Conservation (phyloP, 2,329 filamentous ascomycete species). For the Neofusicoccum umdonicola region DNA sequence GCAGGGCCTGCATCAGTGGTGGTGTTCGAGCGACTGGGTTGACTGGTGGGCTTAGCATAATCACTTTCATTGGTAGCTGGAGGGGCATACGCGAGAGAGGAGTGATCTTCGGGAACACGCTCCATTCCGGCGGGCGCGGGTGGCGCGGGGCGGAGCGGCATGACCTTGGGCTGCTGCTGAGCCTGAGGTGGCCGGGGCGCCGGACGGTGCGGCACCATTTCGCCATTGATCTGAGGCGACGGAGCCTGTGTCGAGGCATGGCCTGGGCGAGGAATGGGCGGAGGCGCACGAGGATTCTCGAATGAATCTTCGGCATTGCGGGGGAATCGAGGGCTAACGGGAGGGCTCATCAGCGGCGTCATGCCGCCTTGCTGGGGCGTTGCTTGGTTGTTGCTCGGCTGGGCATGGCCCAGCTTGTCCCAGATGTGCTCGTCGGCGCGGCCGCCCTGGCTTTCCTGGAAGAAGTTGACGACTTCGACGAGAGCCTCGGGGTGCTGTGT, state of each 20-base stretch:
- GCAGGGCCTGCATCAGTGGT: slow-evolving; percentile 35
- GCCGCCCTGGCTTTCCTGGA: slow-evolving; percentile 86
- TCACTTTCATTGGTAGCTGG: slow-evolving; percentile 23
- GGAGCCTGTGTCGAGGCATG: slow-evolving; percentile 46
- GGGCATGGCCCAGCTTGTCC: slow-evolving; percentile 93
- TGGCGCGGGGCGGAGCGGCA: slow-evolving; percentile 57
- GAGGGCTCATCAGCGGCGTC: slow-evolving; percentile 67
- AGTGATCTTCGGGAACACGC: slow-evolving; percentile 33
- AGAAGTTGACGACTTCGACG: slow-evolving; percentile 93
- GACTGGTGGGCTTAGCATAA: slow-evolving; percentile 32
- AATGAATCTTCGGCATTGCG: slow-evolving; percentile 84
- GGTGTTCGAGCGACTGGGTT: slow-evolving; percentile 45
- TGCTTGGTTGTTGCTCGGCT: slow-evolving; percentile 44
- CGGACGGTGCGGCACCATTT: slow-evolving; percentile 73
- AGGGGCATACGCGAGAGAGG: slow-evolving; percentile 43
- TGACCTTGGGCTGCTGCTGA: slow-evolving; percentile 43
- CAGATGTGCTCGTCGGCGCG: slow-evolving; percentile 82
- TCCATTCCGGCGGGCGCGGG: slow-evolving; percentile 49
- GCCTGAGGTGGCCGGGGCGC: slow-evolving; percentile 77
- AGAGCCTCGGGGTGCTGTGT: slow-evolving; percentile 94
- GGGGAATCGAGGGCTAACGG: slow-evolving; percentile 82
- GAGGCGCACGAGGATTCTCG: slow-evolving; percentile 91
- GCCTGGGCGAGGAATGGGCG: slow-evolving; percentile 67
- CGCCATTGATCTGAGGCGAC: slow-evolving; percentile 41
- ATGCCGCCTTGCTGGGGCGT: slow-evolving; percentile 24